phyloP scores from a whole-genome alignment of 2,329 filamentous ascomycete genomes.

The Neofusicoccum ribis region DNA sequence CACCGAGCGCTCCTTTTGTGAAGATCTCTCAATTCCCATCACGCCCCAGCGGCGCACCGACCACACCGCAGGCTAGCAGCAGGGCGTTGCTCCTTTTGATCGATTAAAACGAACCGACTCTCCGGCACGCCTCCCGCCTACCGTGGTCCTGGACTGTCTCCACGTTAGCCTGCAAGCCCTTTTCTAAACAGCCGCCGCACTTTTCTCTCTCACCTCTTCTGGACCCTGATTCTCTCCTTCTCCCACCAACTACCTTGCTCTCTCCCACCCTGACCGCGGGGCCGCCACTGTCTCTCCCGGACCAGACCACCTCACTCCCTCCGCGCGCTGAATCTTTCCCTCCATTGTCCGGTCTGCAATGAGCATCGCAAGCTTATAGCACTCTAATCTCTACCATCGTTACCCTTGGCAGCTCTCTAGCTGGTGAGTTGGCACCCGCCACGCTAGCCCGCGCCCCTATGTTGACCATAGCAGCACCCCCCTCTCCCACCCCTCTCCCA shows the following conservation, averaged over 20 bases:
- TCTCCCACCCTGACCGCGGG: slow-evolving; percentile 5
- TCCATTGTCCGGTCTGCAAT: slow-evolving; percentile 24
- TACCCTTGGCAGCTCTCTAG: slow-evolving; percentile 11
- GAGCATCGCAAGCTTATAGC: slow-evolving; percentile 25
- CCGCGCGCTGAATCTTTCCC: background rate
- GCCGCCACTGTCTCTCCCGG: slow-evolving; percentile 13
- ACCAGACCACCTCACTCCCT: slow-evolving; percentile 12
- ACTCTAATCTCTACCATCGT: slow-evolving; percentile 1
- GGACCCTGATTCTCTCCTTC: slow-evolving; percentile 33
- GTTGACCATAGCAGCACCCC: slow-evolving; percentile 10
- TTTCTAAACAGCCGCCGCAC: slow-evolving; percentile 40
- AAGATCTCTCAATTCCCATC: slow-evolving; percentile 19
- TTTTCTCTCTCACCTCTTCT: slow-evolving; percentile 42
- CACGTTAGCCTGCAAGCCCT: slow-evolving; percentile 34
- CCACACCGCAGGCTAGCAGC: slow-evolving; percentile 18
- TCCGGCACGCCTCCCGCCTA: slow-evolving; percentile 43
- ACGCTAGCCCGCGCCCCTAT: background rate
- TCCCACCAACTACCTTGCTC: slow-evolving; percentile 5
- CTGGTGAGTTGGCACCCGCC: slow-evolving; percentile 15
- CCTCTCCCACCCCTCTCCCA: background rate
- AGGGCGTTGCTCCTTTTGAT: slow-evolving; percentile 40
- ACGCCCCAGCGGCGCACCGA: slow-evolving; percentile 13
- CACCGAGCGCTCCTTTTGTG: slow-evolving; percentile 21
- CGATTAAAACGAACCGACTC: slow-evolving; percentile 40
- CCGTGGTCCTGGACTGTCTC: slow-evolving; percentile 43